These are phyloP conservation scores for Exobasidium rhododendri DNA, from an alignment of 1,284 basidiomycete genomes.

Conservation along the genomic window DNA sequence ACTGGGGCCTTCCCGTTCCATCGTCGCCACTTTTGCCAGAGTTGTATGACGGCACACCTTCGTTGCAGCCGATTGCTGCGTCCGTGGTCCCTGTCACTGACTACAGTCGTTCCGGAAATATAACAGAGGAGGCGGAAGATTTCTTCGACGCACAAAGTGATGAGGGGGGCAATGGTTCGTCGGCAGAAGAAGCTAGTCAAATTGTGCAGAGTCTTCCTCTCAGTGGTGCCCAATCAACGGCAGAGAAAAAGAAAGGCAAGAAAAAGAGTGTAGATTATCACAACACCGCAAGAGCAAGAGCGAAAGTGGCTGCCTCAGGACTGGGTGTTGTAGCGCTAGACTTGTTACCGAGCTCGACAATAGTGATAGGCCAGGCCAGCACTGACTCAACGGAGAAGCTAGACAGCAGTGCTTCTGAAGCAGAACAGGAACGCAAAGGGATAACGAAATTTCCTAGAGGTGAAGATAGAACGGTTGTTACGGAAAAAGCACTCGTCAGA, in stretches of 20 bases:
- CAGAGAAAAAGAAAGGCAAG: not conserved
- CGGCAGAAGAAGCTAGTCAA: conserved; percentile 4
- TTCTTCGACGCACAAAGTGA: conserved; percentile 13
- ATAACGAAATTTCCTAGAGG: no score
- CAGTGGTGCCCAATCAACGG: not conserved
- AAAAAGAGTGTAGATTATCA: conserved; percentile 2
- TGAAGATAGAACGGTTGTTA: no score
- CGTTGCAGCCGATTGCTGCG: not conserved
- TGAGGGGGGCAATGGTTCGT: conserved; percentile 3
- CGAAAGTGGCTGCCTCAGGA: not conserved
- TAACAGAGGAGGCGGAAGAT: conserved; percentile 12
- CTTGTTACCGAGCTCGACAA: not conserved
- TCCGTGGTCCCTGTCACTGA: not conserved
- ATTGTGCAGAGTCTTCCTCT: not conserved
- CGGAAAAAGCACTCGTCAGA: no score
- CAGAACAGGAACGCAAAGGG: no score
- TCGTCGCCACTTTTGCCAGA: not conserved
- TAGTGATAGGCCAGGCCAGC: not conserved
- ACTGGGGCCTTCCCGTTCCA: not conserved
- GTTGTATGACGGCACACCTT: no score
- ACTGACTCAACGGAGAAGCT: not conserved
- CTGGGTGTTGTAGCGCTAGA: not conserved
- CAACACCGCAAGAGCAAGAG: conserved; percentile 1
- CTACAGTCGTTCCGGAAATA: not conserved
- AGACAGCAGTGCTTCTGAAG: not conserved